Evolutionary conservation across 2,329 filamentous ascomycete species (phyloP), one percentile per base, ranked within the genome.

Genomic region (Amesomyces nigricolor): DNA sequence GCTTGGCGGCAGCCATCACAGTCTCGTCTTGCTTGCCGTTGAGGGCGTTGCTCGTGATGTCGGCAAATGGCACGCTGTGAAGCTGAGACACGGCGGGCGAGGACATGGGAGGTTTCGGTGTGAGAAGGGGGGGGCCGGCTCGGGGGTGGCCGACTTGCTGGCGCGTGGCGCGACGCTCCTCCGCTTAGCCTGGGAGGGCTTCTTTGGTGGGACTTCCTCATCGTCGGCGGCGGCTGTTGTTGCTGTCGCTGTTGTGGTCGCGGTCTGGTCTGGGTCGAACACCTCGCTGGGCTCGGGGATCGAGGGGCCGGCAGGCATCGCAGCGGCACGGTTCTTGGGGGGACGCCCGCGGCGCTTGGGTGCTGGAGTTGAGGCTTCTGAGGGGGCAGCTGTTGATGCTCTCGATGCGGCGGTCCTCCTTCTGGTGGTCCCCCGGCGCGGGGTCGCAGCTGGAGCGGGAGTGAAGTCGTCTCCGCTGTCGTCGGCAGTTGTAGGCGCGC

Each of bases 401-500:
- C 32, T 35, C 32, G 32, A 35, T 35, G 32, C 32, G 3, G 78
- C 74, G 54, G 68, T 72, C 46, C 75, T 71, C 17, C 70, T 58
- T 26, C 61, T 61, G 5, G 62, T 58, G 5, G 69, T 59, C 8
- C 72, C 66, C 51, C 69, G 71, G 49, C 71, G 70, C 7, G 66
- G 73, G 57, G 77, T 81, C 46, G 74, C 77, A 57, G 80, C 75
- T 1, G 86, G 80, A 47, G 86, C 87, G 2, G 90, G 90, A 44
- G 87, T 87, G 65, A 91, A 94, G 48, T 95, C 89, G 48, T 91
- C 87, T 61, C 88, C 87, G 48, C 74, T 78, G 3, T 87, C 81
- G 29, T 86, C 79, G 26, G 86, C 78, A 44, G 63, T 69, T 42
- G 68, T 74, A 50, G 81, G 63, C 44, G 63, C 78, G 65, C 81